These are phyloP conservation scores for Desmodesmus armatus DNA, from an alignment of 139 green algal species.

Conservation along the genomic window DNA sequence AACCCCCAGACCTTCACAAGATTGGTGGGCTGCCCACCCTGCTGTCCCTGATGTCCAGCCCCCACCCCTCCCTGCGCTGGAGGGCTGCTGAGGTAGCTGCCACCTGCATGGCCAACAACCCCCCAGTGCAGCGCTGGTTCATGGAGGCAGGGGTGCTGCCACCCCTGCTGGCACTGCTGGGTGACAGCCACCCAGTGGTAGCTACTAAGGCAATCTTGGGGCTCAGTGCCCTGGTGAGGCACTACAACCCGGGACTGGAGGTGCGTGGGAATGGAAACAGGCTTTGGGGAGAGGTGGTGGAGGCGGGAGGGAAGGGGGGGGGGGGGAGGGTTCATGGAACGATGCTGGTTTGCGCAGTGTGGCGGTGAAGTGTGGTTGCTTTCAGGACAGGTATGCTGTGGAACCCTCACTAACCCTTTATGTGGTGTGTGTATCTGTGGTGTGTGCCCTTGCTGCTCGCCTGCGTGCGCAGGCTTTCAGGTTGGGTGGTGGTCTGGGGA, in stretches of 20 bases:
- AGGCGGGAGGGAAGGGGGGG: too few species aligned
- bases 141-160: conserved; percentile 73
- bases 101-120: conserved; percentile 88
- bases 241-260: conserved; percentile 57
- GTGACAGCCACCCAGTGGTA: conserved; percentile 48
- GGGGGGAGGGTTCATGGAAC: too few species aligned
- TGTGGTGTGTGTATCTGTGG: too few species aligned
- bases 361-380: too few species aligned
- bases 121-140: conserved; percentile 82
- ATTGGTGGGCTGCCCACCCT: conserved; percentile 86
- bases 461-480: too few species aligned
- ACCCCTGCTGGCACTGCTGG: conserved; percentile 65
- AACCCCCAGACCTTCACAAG: conserved; percentile 76
- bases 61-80: conserved; percentile 68
- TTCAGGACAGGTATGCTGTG: too few species aligned
- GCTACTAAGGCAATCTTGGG: conserved; percentile 69
- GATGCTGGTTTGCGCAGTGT: too few species aligned
- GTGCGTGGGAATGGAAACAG: too few species aligned
- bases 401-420: too few species aligned
- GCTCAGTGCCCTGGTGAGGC: conserved; percentile 68
- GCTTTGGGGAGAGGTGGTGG: too few species aligned
- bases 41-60: conserved; percentile 70
- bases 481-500: conserved; percentile 58
- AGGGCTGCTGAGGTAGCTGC: conserved; percentile 83
- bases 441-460: too few species aligned